These are phyloP conservation scores for Pestalotiopsis sp. DNA, from an alignment of 2,329 filamentous ascomycete species.

Conservation along the genomic window DNA sequence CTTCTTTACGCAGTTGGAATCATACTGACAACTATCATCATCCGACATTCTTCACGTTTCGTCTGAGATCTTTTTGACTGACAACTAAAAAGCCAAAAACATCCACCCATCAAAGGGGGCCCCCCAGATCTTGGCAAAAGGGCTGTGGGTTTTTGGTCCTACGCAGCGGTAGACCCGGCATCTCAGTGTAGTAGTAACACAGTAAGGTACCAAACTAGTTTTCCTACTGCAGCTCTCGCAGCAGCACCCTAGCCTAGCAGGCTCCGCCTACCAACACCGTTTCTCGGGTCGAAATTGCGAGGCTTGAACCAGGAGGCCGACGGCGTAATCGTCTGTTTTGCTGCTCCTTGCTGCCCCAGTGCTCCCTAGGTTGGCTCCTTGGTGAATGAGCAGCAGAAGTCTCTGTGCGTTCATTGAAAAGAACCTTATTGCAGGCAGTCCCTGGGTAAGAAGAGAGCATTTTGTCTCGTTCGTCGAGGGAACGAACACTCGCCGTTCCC, in stretches of 20 bases:
- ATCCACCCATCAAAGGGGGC: not conserved
- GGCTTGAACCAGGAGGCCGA: conserved; percentile 13
- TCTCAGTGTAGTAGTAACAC: not conserved
- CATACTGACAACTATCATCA: not conserved
- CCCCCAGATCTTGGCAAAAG: conserved; percentile 9
- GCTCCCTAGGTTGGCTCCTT: too few relatives aligned
- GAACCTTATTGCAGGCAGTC: too few relatives aligned
- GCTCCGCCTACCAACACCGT: not conserved
- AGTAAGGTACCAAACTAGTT: conserved; percentile 13
- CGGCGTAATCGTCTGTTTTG: conserved; percentile 9
- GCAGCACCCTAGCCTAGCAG: conserved; percentile 9
- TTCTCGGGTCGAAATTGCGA: conserved; percentile 19
- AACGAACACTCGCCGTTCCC: too few relatives aligned
- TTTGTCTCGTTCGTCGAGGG: too few relatives aligned
- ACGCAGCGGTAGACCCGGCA: conserved; percentile 7
- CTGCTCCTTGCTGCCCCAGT: not conserved
- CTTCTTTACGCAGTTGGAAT: not conserved
- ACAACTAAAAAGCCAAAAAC: not conserved
- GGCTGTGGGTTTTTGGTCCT: not conserved
- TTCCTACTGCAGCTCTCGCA: not conserved
- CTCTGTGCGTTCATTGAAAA: not conserved
- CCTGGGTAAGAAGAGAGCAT: too few relatives aligned
- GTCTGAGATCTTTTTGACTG: not conserved
- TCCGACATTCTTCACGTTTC: not conserved
- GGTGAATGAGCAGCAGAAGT: too few relatives aligned